Conservation (phyloP, 768 basidiomycete genomes). For the Boletales sp. region DNA sequence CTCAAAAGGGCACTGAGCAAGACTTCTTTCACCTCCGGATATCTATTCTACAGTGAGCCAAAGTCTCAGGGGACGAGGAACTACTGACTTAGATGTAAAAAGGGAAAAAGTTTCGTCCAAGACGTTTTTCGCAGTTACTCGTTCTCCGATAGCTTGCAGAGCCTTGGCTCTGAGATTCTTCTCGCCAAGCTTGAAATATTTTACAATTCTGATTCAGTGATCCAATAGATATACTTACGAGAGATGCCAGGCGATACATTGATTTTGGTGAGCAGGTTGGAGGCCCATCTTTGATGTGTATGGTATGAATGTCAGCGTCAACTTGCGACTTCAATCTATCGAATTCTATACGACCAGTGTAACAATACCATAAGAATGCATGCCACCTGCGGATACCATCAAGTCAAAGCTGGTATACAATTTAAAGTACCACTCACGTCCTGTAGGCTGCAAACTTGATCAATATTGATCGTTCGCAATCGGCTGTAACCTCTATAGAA, state of each 20-base stretch:
- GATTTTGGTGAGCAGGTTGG: constrained; percentile 35
- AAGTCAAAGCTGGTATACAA: background rate
- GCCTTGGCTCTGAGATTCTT: constrained; percentile 13
- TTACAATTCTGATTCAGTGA: background rate
- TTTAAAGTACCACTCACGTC: constrained; percentile 2
- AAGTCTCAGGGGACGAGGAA: background rate
- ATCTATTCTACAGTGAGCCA: constrained; percentile 8
- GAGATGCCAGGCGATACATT: constrained; percentile 33
- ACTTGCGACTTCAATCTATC: constrained; percentile 9
- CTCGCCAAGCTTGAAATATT: constrained; percentile 9
- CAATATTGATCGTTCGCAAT: background rate
- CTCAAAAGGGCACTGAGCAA: constrained; percentile 14
- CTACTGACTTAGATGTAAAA: constrained; percentile 24
- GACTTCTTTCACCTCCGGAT: constrained; percentile 11
- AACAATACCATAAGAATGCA: constrained; percentile 17
- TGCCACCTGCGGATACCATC: constrained; percentile 8
- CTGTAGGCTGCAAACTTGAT: constrained; percentile 11
- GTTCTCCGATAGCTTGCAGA: constrained; percentile 15
- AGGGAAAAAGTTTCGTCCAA: constrained; percentile 25
- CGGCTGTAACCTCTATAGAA: background rate
- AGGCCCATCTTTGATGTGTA: background rate
- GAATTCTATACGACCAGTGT: constrained; percentile 14
- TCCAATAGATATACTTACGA: constrained; percentile 16
- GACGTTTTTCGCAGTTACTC: constrained; percentile 16
- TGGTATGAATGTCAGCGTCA: background rate